A percentile compares a stretch with the other conserved stretches of the same genome.
Conservation (phyloP, 192 early-diverging fungal species). For the Podila verticillata region DNA sequence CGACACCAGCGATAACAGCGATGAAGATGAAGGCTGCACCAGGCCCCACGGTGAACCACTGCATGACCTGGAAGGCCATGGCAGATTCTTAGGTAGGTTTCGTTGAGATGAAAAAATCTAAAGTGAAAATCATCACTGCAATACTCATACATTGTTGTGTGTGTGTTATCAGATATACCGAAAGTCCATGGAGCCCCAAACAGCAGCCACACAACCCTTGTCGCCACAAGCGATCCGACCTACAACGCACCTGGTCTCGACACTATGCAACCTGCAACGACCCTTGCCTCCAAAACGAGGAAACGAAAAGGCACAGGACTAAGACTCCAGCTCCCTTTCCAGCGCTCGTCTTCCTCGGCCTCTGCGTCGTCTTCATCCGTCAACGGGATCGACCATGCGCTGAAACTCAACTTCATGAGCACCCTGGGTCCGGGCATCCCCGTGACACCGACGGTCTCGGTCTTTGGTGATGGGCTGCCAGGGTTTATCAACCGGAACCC, state of each 20-base stretch:
- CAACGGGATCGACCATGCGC: slow-evolving; percentile 26
- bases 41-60: not conserved
- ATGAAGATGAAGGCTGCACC: not conserved
- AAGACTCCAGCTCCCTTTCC: not conserved
- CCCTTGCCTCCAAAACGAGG: not conserved
- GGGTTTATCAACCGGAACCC: slow-evolving; percentile 20
- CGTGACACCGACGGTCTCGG: slow-evolving; percentile 24
- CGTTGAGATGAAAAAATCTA: not conserved
- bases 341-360: not conserved
- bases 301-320: not conserved
- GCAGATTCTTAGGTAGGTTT: not conserved
- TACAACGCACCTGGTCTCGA: not conserved
- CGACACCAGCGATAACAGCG: not conserved
- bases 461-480: slow-evolving; percentile 28
- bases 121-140: not conserved
- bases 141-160: not conserved
- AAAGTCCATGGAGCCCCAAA: not conserved
- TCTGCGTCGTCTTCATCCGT: not conserved
- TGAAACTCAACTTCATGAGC: slow-evolving; percentile 33
- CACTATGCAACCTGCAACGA: not conserved
- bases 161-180: not conserved
- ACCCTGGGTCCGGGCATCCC: slow-evolving; percentile 40
- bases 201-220: slow-evolving; percentile 1
- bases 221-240: not conserved
- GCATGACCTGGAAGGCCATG: not conserved